Base-by-base conservation (phyloP, 1,284 basidiomycete species). In the Lignosus rhinocerotis region DNA sequence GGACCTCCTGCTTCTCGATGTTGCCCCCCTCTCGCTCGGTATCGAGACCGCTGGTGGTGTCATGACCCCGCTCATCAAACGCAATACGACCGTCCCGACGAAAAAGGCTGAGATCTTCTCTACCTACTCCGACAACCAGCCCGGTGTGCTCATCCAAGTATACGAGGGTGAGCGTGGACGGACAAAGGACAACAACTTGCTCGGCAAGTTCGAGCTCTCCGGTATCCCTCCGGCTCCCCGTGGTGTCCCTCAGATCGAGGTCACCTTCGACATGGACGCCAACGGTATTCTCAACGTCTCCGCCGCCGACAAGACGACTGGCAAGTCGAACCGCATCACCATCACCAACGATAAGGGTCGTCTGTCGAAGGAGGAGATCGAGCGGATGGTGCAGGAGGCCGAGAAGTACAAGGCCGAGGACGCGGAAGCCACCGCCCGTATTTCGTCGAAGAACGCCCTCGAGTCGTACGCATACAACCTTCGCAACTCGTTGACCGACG, bases 101-200 rank as follows among this genome's bases (percentile, higher is more conserved):
- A 98, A 98, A 84, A 98, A 98, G 84, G 94, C 94, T 30, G 94
- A 98, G 81, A 91, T 93, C 76, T 98, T 99, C 89, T 98, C 96
- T 51, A 99, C 97, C 43, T 97, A 96, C 82, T 90, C 95, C 66
- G 96, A 99, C 84, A 98, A 99, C 85, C 97, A 99, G 77, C 94
- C 96, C 62, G 94, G 94, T 85, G 96, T 99, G 58, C 85, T 98
- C 72, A 98, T 99, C 79, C 96, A 98, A 78, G 96, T 99, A 60
- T 99, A 86, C 80, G 96, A 99, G 85, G 96, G 97, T 80, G 97
- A 99, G 80, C 95, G 96, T 84, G 93, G 96, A 54, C 92, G 95
- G 72, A 98, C 96, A 66, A 98, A 98, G 86, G 97, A 99, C 82
- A 98, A 98, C 86, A 98, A 98, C 83, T 76, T 98, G 55, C 93